Base-by-base conservation (phyloP, 2,329 filamentous ascomycete genomes). In the Fusarium redolens region DNA sequence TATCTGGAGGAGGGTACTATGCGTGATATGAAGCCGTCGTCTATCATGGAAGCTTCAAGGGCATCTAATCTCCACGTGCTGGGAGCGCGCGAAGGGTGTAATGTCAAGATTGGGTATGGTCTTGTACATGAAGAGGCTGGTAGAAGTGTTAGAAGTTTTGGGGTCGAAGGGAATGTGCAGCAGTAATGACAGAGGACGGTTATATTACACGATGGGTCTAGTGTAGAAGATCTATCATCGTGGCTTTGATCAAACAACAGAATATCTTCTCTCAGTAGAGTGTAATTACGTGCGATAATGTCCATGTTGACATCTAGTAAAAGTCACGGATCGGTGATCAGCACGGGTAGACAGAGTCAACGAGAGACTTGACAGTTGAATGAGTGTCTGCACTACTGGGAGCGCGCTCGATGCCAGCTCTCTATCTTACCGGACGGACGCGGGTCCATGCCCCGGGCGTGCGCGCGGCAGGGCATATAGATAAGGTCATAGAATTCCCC, bases 1-100 rank as follows among this genome's bases (percentile, higher is more conserved):
- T 61, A 38, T 11, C 37, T 7, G 0, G 65, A 71, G 3, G 65
- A 71, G 2, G 72, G 71, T 0, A 0, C 5, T 3, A 63, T 68
- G 57, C 72, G 57, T 0, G 56, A 73, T 8, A 68, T 72, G 62
- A 68, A 67, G 14, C 61, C 63, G 3, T 68, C 69, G 0, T 73
- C 66, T 0, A 68, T 75, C 0, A 54, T 75, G 0, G 48, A 47
- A 13, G 62, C 68, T 0, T 67, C 44, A 0, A 8, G 41, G 0
- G 56, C 71, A 0, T 47, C 59, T 12, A 60, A 65, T 13, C 73
- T 70, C 0, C 2, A 54, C 0, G 5, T 7, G 0, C 13, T 22
- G 2, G n/a, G 9, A 3, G n/a, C 6, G 0, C 2, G n/a, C 8
- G 5, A 30, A 4, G 6, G 35, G 1, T 1, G 5, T 3, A 0